Evolutionary conservation across 495 filamentous ascomycete genomes (phyloP).

Genomic region (Aspergillus panamensis): DNA sequence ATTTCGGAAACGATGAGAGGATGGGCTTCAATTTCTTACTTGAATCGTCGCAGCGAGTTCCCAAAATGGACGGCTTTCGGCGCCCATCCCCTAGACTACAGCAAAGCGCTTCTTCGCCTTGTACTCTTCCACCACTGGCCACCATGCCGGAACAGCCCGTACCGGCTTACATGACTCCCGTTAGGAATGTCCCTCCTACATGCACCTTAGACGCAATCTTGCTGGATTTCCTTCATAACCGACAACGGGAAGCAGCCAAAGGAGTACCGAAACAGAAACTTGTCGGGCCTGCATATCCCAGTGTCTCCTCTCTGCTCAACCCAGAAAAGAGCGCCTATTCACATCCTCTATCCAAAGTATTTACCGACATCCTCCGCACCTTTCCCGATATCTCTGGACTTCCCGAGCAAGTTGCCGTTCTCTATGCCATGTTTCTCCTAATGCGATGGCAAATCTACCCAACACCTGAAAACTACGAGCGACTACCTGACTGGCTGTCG

Average conservation of each 20-base stretch:
- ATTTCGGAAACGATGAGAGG: constrained; percentile 55
- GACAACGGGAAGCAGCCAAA: constrained; percentile 59
- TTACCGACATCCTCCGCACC: constrained; percentile 73
- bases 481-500: constrained; percentile 63
- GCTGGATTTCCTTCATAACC: constrained; percentile 69
- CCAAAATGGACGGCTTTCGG: constrained; percentile 35
- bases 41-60: constrained; percentile 47
- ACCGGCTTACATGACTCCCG: constrained; percentile 44
- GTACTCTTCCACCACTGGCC: constrained; percentile 21
- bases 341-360: constrained; percentile 75
- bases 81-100: constrained; percentile 28
- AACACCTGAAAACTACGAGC: constrained; percentile 67
- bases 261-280: constrained; percentile 58
- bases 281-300: constrained; percentile 70
- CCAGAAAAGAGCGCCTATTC: constrained; percentile 56
- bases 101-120: constrained; percentile 26
- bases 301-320: constrained; percentile 69
- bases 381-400: constrained; percentile 67
- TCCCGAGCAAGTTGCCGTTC: constrained; percentile 71
- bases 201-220: constrained; percentile 72
- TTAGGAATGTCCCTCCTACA: constrained; percentile 58
- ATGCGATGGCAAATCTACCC: constrained; percentile 81
- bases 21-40: constrained; percentile 69
- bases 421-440: constrained; percentile 79
- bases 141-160: constrained; percentile 24